A percentile compares a stretch with the other conserved stretches of the same genome.
Evolutionary conservation across 2,329 filamentous ascomycete genomes (phyloP).

Genomic region (Rutstroemia sp.): DNA sequence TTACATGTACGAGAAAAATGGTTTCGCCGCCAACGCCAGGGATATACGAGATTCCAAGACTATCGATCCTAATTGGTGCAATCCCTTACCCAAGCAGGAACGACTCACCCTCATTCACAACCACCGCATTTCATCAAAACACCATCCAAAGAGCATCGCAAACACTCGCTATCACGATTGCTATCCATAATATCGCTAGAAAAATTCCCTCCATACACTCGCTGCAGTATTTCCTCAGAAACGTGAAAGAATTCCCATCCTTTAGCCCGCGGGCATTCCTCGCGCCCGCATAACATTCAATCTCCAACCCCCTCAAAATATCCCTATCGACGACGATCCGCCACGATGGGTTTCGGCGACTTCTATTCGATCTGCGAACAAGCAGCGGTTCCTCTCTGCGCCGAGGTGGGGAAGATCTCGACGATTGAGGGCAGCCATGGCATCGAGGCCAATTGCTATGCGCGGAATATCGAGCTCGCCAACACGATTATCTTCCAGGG

Average conservation of each 20-base stretch:
- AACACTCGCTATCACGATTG: slow-evolving; percentile 10
- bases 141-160: slow-evolving; percentile 6
- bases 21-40: slow-evolving; percentile 8
- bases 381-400: slow-evolving; percentile 80
- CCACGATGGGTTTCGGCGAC: slow-evolving; percentile 75
- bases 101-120: slow-evolving; percentile 8
- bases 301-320: slow-evolving; percentile 15
- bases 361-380: slow-evolving; percentile 81
- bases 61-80: slow-evolving; percentile 5
- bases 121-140: slow-evolving; percentile 7
- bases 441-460: slow-evolving; percentile 86
- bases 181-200: slow-evolving; percentile 14
- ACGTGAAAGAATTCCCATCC: neutral
- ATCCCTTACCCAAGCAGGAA: slow-evolving; percentile 1
- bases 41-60: slow-evolving; percentile 5
- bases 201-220: slow-evolving; percentile 11
- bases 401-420: slow-evolving; percentile 70
- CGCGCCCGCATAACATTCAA: slow-evolving; percentile 1
- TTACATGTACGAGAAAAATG: neutral
- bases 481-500: slow-evolving; percentile 98
- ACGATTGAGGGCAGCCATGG: slow-evolving; percentile 61
- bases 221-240: slow-evolving; percentile 7
- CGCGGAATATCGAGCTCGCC: slow-evolving; percentile 88
- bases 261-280: slow-evolving; percentile 8
- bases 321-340: slow-evolving; percentile 4